Conservation (phyloP, 2,329 filamentous ascomycete species). For the Botrytis galanthina region DNA sequence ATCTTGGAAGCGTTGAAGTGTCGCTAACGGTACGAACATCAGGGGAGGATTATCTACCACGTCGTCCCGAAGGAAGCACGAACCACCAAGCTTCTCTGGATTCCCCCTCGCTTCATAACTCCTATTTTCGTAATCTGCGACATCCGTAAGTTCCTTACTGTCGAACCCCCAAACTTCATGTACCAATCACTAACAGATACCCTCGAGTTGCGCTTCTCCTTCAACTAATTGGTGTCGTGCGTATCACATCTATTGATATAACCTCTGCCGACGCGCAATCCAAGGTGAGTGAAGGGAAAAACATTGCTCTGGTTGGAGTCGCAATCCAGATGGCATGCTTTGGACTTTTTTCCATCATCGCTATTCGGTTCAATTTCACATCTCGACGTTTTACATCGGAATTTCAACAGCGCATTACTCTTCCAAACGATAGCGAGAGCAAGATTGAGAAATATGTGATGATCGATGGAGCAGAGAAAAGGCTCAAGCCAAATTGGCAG, state of each 20-base stretch:
- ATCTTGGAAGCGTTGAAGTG: no score
- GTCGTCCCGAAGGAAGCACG: neutral
- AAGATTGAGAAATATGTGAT: neutral
- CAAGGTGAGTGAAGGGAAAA: neutral
- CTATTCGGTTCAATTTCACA: neutral
- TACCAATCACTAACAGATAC: neutral
- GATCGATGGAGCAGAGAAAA: neutral
- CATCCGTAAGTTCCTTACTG: fast-evolving
- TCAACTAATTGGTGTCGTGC: neutral
- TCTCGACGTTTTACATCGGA: neutral
- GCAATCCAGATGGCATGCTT: neutral
- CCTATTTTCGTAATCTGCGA: neutral
- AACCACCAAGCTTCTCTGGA: neutral
- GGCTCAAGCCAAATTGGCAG: neutral
- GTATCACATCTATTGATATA: neutral
- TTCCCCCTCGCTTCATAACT: neutral
- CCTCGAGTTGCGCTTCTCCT: neutral
- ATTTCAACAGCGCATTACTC: neutral
- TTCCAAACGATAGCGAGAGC: neutral
- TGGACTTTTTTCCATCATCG: neutral
- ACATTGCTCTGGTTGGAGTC: neutral
- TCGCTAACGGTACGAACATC: neutral
- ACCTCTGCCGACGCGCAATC: neutral
- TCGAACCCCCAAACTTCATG: neutral
- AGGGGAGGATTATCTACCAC: neutral